Conservation (phyloP, 192 early-diverging fungal species). For the Pilaira anomala region DNA sequence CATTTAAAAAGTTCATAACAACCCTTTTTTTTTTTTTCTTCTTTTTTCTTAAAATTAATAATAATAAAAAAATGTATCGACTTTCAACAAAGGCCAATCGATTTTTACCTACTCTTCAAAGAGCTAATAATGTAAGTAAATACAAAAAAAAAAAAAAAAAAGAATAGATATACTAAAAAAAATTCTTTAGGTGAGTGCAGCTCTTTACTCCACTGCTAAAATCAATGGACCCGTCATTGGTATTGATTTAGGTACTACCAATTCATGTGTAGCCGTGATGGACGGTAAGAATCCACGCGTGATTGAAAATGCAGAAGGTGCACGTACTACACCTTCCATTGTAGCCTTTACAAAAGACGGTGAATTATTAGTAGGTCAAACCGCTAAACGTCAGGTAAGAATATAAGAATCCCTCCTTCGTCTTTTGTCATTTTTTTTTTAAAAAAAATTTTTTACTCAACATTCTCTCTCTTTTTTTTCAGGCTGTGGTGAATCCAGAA, state of each 20-base stretch:
- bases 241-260: slow-evolving; percentile 94
- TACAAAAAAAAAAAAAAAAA: no score
- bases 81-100: no score
- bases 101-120: no score
- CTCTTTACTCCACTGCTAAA: slow-evolving; percentile 3
- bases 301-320: slow-evolving; percentile 88
- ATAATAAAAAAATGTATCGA: no score
- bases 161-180: no score
- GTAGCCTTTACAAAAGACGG: slow-evolving; percentile 88
- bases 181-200: no score
- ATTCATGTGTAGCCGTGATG: slow-evolving; percentile 93
- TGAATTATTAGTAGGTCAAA: slow-evolving; percentile 92
- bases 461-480: slow-evolving; percentile 15
- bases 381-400: slow-evolving; percentile 89
- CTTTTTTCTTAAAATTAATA: no score
- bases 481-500: slow-evolving; percentile 96
- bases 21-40: no score
- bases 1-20: no score
- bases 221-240: slow-evolving; percentile 70
- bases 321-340: slow-evolving; percentile 86
- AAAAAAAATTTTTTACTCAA: no score
- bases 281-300: slow-evolving; percentile 89
- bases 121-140: no score
- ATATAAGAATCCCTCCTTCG: no score
- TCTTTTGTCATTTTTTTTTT: not conserved